phyloP scores from a whole-genome alignment of 2,329 filamentous ascomycete genomes.

The Colletotrichum costaricense region DNA sequence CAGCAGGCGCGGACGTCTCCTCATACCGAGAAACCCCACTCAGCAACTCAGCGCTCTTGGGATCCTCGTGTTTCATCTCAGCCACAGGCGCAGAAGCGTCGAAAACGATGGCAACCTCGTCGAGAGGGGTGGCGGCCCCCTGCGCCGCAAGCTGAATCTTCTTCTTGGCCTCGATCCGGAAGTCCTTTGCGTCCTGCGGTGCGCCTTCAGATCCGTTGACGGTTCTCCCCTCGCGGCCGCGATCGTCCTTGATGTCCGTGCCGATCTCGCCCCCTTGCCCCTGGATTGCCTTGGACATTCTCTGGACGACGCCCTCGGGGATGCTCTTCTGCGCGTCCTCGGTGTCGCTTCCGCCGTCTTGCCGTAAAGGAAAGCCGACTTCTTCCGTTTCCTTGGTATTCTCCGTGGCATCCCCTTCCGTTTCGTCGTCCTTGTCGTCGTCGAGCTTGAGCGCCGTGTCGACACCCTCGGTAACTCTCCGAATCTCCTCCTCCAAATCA shows the following conservation, averaged over 20 bases:
- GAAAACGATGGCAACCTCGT: constrained; percentile 27
- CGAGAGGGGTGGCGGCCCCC: constrained; percentile 25
- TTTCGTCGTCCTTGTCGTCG: constrained; percentile 34
- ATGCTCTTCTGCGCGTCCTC: not conserved
- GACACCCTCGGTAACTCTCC: constrained; percentile 50
- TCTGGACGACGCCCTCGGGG: not conserved
- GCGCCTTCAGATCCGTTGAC: constrained; percentile 21
- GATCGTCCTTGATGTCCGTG: constrained; percentile 30
- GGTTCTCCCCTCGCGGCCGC: constrained; percentile 24
- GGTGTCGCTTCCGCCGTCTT: not conserved
- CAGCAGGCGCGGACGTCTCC: not conserved
- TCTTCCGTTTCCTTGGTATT: not conserved
- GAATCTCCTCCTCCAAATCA: constrained; percentile 57
- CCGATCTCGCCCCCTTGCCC: constrained; percentile 13
- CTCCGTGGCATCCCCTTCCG: not conserved
- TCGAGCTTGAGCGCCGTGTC: constrained; percentile 48
- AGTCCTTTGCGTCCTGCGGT: constrained; percentile 22
- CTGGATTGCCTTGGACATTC: constrained; percentile 4
- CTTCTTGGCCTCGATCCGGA: constrained; percentile 29
- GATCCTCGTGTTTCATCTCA: constrained; percentile 2
- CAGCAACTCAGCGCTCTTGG: not conserved
- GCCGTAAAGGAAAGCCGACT: not conserved
- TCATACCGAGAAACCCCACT: constrained; percentile 17
- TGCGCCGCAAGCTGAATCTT: constrained; percentile 29
- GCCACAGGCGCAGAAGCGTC: constrained; percentile 19